Conservation (phyloP, 345 rosid genomes). For the Cardiospermum halicacabum region DNA sequence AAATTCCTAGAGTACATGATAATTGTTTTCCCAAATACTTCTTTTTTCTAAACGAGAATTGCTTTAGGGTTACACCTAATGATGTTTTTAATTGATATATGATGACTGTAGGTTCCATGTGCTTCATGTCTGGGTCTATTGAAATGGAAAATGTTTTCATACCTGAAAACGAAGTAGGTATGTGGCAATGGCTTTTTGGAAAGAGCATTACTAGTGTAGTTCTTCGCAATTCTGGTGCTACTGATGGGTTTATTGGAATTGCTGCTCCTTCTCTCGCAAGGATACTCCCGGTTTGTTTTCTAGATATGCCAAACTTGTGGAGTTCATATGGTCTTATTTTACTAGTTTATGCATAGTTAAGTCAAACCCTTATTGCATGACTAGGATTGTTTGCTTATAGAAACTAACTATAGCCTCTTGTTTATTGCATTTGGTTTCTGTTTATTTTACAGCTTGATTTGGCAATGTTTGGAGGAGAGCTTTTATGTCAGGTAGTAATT, state of each 20-base stretch:
- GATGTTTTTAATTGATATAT: slow-evolving; percentile 3
- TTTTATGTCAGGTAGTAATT: slow-evolving; percentile 81
- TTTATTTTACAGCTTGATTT: slow-evolving; percentile 64
- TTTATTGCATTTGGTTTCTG: slow-evolving; percentile 13
- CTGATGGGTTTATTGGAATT: slow-evolving; percentile 85
- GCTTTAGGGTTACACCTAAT: neutral
- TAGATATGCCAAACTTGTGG: slow-evolving; percentile 7
- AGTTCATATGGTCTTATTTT: neutral
- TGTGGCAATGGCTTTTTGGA: slow-evolving; percentile 96
- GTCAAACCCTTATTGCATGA: neutral
- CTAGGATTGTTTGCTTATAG: neutral
- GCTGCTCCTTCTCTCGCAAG: slow-evolving; percentile 96
- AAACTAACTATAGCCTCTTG: slow-evolving; percentile 17
- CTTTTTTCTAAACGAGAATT: too few species aligned
- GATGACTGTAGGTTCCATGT: slow-evolving; percentile 67
- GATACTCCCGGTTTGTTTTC: slow-evolving; percentile 85
- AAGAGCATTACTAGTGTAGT: slow-evolving; percentile 71
- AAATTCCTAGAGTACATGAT: neutral
- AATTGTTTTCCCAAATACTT: too few species aligned
- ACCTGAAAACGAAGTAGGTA: slow-evolving; percentile 87
- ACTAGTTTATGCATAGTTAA: neutral
- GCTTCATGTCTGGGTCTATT: slow-evolving; percentile 90
- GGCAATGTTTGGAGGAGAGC: slow-evolving; percentile 90
- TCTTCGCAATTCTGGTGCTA: slow-evolving; percentile 61
- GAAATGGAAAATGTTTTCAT: slow-evolving; percentile 85